phyloP scores from a whole-genome alignment of 306 rosid genomes.

The Prunus mume region DNA sequence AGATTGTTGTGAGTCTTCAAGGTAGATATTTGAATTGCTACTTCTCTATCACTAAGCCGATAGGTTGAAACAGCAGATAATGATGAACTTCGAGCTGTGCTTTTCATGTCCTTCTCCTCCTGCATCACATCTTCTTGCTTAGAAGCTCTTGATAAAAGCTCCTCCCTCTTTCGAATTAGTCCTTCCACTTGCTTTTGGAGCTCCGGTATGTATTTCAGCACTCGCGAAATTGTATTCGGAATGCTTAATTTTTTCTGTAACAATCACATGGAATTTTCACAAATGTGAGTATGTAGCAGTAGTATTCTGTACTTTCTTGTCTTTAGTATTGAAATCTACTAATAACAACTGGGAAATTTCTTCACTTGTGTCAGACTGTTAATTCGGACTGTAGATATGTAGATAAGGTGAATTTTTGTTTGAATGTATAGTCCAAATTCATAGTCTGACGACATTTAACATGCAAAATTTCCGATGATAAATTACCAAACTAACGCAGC shows the following conservation, averaged over 20 bases:
- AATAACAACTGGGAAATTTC: too few species aligned
- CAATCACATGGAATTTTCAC: background rate
- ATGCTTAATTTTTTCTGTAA: constrained; percentile 62
- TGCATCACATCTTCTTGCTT: constrained; percentile 10
- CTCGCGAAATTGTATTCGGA: constrained; percentile 57
- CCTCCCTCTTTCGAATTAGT: constrained; percentile 47
- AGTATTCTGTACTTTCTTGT: too few species aligned
- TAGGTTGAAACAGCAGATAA: constrained; percentile 41
- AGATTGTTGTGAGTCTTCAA: constrained; percentile 17
- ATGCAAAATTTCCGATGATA: too few species aligned
- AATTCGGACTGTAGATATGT: too few species aligned
- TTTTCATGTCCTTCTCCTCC: background rate
- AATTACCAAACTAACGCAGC: too few species aligned
- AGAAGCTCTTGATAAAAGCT: constrained; percentile 27
- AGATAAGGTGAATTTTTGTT: too few species aligned
- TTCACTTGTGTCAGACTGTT: too few species aligned
- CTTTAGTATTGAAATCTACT: too few species aligned
- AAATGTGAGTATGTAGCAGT: too few species aligned
- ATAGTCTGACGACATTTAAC: too few species aligned
- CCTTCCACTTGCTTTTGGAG: constrained; percentile 55
- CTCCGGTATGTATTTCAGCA: constrained; percentile 61
- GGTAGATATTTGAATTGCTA: constrained; percentile 52
- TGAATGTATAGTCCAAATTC: too few species aligned
- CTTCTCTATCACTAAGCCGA: constrained; percentile 48
- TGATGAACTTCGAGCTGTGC: constrained; percentile 14